phyloP scores from a whole-genome alignment of 129 eudicot species.

The Glebionis coronaria region DNA sequence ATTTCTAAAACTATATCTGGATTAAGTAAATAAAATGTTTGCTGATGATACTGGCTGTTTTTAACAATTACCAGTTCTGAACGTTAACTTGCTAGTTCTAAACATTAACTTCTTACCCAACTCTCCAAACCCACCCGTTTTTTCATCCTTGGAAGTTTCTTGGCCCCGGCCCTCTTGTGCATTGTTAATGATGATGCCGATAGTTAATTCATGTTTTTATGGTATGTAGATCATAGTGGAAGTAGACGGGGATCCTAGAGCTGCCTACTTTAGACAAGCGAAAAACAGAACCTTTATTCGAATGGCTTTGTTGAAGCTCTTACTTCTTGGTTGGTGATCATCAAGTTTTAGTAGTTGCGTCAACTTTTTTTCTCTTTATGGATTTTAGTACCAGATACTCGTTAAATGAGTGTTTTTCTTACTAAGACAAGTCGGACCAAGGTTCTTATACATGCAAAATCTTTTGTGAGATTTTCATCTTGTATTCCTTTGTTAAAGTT shows the following conservation, averaged over 20 bases:
- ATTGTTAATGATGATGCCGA: conserved; percentile 2
- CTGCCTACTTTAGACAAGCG: conserved; percentile 95
- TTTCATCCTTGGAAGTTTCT: neutral
- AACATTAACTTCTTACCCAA: too few species aligned
- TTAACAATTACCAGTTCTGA: too few species aligned
- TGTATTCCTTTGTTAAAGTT: too few species aligned
- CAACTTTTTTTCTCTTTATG: neutral
- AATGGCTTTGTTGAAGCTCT: conserved; percentile 89
- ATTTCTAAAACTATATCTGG: too few species aligned
- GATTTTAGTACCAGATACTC: neutral
- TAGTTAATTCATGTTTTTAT: neutral
- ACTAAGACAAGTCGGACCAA: neutral
- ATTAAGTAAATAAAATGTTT: too few species aligned
- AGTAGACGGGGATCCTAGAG: conserved; percentile 98
- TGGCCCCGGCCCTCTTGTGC: too few species aligned
- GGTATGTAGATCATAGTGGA: conserved; percentile 74
- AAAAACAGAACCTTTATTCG: conserved; percentile 93
- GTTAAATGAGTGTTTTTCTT: neutral
- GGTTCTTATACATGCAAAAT: too few species aligned
- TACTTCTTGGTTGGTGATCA: conserved; percentile 85
- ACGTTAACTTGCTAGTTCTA: too few species aligned
- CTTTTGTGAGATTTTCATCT: too few species aligned
- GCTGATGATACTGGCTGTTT: too few species aligned
- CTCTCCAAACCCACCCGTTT: neutral
- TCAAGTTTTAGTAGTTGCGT: conserved; percentile 7